Percentiles rank a stretch among this genome's conserved stretches.
phyloP scores from a whole-genome alignment of 495 filamentous ascomycete genomes.

The Venustampulla echinocandica region DNA sequence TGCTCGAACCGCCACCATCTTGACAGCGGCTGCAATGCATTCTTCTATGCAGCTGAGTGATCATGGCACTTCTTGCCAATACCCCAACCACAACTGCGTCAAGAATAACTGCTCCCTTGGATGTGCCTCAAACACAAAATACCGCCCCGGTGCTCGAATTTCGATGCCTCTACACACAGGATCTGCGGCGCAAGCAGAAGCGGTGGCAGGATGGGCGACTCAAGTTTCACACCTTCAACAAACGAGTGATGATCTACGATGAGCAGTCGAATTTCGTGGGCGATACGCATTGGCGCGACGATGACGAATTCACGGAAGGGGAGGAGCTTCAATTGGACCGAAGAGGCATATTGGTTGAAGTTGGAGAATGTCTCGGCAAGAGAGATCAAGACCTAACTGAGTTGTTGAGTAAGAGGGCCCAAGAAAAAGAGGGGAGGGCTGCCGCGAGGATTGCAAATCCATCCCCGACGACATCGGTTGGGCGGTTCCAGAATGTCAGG shows the following conservation, averaged over 20 bases:
- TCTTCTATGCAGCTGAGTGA: neutral
- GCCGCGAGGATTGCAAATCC: conserved; percentile 17
- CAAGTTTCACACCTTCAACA: conserved; percentile 85
- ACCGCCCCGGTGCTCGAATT: conserved; percentile 74
- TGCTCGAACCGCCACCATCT: neutral
- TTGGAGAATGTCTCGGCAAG: conserved; percentile 61
- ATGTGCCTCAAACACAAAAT: conserved; percentile 36
- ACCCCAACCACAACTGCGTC: neutral
- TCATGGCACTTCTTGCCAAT: neutral
- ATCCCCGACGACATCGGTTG: conserved; percentile 4
- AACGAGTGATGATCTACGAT: conserved; percentile 85
- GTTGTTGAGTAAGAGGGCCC: conserved; percentile 56
- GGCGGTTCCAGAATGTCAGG: neutral
- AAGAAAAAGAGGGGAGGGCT: conserved; percentile 38
- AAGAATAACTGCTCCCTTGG: conserved; percentile 4
- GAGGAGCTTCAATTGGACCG: conserved; percentile 77
- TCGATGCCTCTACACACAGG: conserved; percentile 76
- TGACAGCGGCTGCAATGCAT: neutral
- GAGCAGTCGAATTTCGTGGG: conserved; percentile 69
- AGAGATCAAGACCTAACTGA: conserved; percentile 68
- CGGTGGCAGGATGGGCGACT: conserved; percentile 88
- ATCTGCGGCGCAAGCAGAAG: conserved; percentile 79
- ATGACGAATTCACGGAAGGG: conserved; percentile 55
- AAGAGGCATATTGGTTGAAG: conserved; percentile 64
- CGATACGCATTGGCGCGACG: conserved; percentile 72